phyloP scores from a whole-genome alignment of 1,284 basidiomycete species.

The Amylostereum areolatum region DNA sequence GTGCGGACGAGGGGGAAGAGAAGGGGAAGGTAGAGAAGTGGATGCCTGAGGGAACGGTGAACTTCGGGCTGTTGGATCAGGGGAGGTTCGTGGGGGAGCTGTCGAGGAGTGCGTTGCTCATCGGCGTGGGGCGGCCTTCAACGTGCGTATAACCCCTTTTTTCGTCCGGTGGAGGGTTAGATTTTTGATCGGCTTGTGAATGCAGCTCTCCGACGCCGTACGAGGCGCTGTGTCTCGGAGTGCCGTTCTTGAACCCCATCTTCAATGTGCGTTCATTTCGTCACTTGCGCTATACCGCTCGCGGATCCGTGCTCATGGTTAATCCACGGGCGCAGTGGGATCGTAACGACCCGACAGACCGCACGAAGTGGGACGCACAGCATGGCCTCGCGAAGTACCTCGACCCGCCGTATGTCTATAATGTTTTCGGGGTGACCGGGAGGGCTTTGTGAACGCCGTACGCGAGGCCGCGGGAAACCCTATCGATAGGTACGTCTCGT shows the following conservation, averaged over 20 bases:
- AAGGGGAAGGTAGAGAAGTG: neutral
- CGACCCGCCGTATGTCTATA: constrained; percentile 31
- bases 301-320: neutral
- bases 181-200: too few relatives aligned
- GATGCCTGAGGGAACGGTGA: constrained; percentile 4
- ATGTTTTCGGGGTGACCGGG: constrained; percentile 20
- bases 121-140: constrained; percentile 15
- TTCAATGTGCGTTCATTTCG: constrained; percentile 2
- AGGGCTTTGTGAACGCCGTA: constrained; percentile 15
- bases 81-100: constrained; percentile 4
- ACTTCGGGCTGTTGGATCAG: constrained; percentile 1
- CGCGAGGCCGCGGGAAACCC: constrained; percentile 11
- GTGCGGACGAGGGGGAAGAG: neutral
- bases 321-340: constrained; percentile 17
- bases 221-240: constrained; percentile 33
- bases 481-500: constrained; percentile 8
- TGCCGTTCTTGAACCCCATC: constrained; percentile 35
- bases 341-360: constrained; percentile 21
- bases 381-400: constrained; percentile 24
- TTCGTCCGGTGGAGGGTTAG: constrained; percentile 5
- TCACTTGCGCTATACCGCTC: too few relatives aligned
- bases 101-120: constrained; percentile 9
- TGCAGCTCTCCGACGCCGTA: constrained; percentile 27
- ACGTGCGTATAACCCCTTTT: constrained; percentile 16
- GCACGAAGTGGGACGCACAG: constrained; percentile 26